Percentiles rank a stretch among this genome's conserved stretches.
Evolutionary conservation across 1,139 yeast genomes (phyloP).

Genomic region (Candida dubliniensis): DNA sequence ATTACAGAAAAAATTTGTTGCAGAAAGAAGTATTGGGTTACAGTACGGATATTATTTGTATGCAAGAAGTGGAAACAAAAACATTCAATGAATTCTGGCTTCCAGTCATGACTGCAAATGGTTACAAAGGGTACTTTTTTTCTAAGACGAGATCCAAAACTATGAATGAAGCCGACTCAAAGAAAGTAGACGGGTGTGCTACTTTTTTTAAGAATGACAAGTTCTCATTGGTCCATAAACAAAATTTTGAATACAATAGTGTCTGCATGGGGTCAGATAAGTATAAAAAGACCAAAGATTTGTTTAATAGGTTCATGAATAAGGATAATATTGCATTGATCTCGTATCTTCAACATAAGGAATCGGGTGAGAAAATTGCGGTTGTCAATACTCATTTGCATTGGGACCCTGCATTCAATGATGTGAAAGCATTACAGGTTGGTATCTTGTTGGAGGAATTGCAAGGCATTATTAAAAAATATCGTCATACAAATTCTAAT

Average conservation of each 20-base stretch:
- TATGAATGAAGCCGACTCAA: constrained; percentile 78
- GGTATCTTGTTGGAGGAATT: constrained; percentile 89
- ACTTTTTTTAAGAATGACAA: constrained; percentile 72
- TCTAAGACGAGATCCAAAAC: constrained; percentile 92
- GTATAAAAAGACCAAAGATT: constrained; percentile 90
- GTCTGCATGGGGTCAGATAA: constrained; percentile 86
- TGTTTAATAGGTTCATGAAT: constrained; percentile 93
- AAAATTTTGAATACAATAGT: constrained; percentile 80
- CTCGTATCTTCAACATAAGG: constrained; percentile 71
- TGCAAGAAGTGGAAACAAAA: constrained; percentile 93
- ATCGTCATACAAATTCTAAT: constrained; percentile 44
- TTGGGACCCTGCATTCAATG: constrained; percentile 97
- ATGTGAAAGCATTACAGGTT: constrained; percentile 94
- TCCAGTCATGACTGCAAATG: constrained; percentile 68
- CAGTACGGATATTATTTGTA: constrained; percentile 77
- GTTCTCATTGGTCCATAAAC: constrained; percentile 70
- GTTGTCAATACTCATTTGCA: constrained; percentile 92
- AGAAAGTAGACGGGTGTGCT: constrained; percentile 93
- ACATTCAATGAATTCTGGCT: constrained; percentile 86
- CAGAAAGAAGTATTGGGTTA: constrained; percentile 67
- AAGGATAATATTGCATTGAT: constrained; percentile 91
- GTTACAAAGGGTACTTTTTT: constrained; percentile 80
- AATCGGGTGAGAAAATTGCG: constrained; percentile 70
- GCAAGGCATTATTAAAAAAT: constrained; percentile 59
- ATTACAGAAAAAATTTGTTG: constrained; percentile 76